Evolutionary conservation across 2,329 filamentous ascomycete species (phyloP), one percentile per base, ranked within the genome.

Genomic region (Apiospora saccharicola): DNA sequence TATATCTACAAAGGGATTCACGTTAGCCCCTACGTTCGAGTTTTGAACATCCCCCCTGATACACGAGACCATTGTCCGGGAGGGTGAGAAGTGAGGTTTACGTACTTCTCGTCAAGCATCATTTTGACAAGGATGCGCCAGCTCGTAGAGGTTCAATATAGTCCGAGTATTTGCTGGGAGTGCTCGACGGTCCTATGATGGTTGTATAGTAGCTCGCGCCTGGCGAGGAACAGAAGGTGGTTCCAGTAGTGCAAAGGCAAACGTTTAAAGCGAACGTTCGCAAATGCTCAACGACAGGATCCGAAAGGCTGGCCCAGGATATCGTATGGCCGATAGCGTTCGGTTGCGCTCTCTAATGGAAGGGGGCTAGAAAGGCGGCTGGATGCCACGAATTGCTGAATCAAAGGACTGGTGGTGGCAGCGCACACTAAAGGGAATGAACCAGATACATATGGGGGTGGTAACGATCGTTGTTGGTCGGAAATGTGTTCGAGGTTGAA

Each of bases 1-100:
- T 90, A 80, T 94, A 95, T 86, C 93, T 94, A 79, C 74, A 75
- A 69, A 73, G 46, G 71, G 71, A 61, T 75, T 72, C 41, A 71
- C 73, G 79, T 84, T 76, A 85, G 82, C 78, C 73, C 69, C 68
- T 41, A 49, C 69, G 51, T 4, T 64, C 12, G 57, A n/a, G 22
- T 47, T 49, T 61, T 68, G 71, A 24, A 70, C 22, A 14, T 30
- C 26, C 51, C 34, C 72, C 64, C 41, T 49, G 43, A 13, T 68
- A 24, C 26, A 49, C 70, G 47, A 51, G 70, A 26, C 53, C 16
- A 46, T 71, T 44, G 16, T n/a, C 14, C 19, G 34, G 57, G n/a
- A 46, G 41, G 24, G 53, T 34, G 26, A 34, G 53, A 26, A 30
- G n/a, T 37, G 69, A 61, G 72, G 49, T 67, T 41, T 68, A 68